Conservation (phyloP, 345 rosid species). For the Barbarea vulgaris region DNA sequence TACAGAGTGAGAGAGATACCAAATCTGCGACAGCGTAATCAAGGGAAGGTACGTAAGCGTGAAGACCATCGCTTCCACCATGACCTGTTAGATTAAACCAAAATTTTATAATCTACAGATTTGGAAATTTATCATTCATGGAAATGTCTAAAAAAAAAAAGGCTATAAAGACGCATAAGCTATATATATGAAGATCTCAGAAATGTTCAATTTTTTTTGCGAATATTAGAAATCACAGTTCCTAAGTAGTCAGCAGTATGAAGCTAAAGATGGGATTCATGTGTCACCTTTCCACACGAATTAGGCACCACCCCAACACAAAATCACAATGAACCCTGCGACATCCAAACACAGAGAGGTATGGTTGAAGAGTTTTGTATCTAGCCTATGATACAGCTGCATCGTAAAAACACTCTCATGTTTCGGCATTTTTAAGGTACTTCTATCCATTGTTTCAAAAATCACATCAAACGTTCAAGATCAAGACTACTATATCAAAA, state of each 20-base stretch:
- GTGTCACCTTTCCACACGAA: slow-evolving; percentile 58
- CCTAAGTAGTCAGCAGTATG: slow-evolving; percentile 20
- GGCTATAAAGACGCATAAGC: not conserved
- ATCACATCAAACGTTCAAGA: not conserved
- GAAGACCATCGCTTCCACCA: slow-evolving; percentile 96
- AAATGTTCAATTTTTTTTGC: not conserved
- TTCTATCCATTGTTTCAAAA: not conserved
- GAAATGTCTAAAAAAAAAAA: not conserved
- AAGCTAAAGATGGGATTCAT: slow-evolving; percentile 51
- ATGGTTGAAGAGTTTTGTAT: slow-evolving; percentile 46
- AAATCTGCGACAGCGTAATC: slow-evolving; percentile 73
- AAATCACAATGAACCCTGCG: slow-evolving; percentile 53
- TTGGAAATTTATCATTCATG: not conserved
- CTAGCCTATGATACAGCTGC: slow-evolving; percentile 46
- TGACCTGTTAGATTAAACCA: slow-evolving; percentile 56
- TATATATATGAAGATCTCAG: not conserved
- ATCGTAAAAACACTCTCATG: not conserved
- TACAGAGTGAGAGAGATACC: slow-evolving; percentile 44
- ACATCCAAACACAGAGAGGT: slow-evolving; percentile 70
- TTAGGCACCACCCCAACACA: slow-evolving; percentile 57
- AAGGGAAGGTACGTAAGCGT: slow-evolving; percentile 86
- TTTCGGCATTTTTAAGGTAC: not conserved
- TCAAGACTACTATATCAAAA: not conserved
- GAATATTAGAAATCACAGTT: slow-evolving; percentile 5
- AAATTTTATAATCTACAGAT: too few relatives aligned